A percentile compares a stretch with the other conserved stretches of the same genome.
Evolutionary conservation across 2,329 filamentous ascomycete genomes (phyloP).

Genomic region (Colletotrichum sojae): DNA sequence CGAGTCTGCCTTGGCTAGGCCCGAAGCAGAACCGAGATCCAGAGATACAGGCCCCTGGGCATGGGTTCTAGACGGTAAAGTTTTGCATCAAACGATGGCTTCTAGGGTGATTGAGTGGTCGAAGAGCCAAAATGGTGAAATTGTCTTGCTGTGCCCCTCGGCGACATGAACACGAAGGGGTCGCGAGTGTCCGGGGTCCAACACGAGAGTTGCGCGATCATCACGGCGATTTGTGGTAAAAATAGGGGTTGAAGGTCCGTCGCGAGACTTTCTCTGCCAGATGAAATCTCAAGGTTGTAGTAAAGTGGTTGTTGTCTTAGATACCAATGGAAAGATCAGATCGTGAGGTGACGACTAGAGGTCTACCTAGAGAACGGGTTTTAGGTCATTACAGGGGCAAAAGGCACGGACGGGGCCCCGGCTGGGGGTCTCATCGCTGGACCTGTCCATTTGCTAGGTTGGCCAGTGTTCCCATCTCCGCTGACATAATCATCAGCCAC

Average conservation of each 20-base stretch:
- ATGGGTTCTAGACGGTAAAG: not conserved
- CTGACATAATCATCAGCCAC: no score
- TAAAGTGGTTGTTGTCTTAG: no score
- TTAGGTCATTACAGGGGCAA: no score
- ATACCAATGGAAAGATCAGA: no score
- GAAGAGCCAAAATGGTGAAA: constrained; percentile 9
- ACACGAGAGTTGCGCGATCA: not conserved
- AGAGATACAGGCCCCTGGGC: not conserved
- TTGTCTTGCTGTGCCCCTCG: constrained; percentile 20
- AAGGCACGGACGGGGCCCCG: no score
- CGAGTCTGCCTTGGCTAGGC: constrained; percentile 31
- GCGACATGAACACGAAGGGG: constrained; percentile 19
- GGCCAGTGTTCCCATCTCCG: no score
- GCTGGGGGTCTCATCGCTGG: no score
- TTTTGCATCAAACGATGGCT: constrained; percentile 5
- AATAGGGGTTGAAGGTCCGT: not conserved
- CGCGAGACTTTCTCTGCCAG: not conserved
- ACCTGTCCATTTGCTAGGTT: no score
- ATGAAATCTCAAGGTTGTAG: no score
- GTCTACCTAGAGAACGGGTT: no score
- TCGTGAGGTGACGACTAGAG: no score
- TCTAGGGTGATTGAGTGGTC: constrained; percentile 12
- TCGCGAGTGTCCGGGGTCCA: not conserved
- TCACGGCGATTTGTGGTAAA: not conserved
- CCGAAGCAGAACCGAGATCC: constrained; percentile 1